Conservation (phyloP, 2,329 filamentous ascomycete genomes). For the Helicocarpus griseus region DNA sequence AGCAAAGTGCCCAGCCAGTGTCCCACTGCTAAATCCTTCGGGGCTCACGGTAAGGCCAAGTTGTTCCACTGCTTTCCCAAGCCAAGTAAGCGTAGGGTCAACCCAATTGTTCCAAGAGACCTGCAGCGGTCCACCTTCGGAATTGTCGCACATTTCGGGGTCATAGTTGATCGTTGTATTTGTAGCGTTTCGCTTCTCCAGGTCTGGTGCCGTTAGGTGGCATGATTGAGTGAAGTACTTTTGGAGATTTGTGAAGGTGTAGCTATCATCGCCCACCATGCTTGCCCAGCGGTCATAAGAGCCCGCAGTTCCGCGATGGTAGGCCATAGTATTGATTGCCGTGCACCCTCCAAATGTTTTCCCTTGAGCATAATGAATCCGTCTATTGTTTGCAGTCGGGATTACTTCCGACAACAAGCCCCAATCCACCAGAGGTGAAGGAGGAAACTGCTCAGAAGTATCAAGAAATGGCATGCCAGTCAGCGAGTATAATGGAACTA, state of each 20-base stretch:
- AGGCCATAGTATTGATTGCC: slow-evolving; percentile 25
- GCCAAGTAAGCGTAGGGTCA: slow-evolving; percentile 32
- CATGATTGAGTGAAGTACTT: slow-evolving; percentile 22
- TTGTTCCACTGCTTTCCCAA: slow-evolving; percentile 27
- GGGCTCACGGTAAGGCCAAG: slow-evolving; percentile 30
- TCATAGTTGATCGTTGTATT: slow-evolving; percentile 19
- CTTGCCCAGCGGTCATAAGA: slow-evolving; percentile 21
- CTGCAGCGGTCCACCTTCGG: slow-evolving; percentile 31
- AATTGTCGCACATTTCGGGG: slow-evolving; percentile 20
- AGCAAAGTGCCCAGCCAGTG: slow-evolving; percentile 33
- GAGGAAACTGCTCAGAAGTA: neutral
- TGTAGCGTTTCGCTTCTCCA: slow-evolving; percentile 7
- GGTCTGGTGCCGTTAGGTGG: slow-evolving; percentile 21
- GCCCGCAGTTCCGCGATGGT: slow-evolving; percentile 18
- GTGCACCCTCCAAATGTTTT: slow-evolving; percentile 35
- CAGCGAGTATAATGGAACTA: neutral
- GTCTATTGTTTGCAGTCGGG: neutral
- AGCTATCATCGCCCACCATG: slow-evolving; percentile 22
- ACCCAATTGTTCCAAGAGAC: slow-evolving; percentile 36
- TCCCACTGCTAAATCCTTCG: slow-evolving; percentile 33
- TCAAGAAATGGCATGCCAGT: neutral
- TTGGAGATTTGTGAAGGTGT: slow-evolving; percentile 21
- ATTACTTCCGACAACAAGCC: neutral
- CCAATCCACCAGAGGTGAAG: neutral
- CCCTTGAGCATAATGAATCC: slow-evolving; percentile 1